phyloP scores from a whole-genome alignment of 2,329 filamentous ascomycete genomes.

The Cladosporium austrohemisphaericum region DNA sequence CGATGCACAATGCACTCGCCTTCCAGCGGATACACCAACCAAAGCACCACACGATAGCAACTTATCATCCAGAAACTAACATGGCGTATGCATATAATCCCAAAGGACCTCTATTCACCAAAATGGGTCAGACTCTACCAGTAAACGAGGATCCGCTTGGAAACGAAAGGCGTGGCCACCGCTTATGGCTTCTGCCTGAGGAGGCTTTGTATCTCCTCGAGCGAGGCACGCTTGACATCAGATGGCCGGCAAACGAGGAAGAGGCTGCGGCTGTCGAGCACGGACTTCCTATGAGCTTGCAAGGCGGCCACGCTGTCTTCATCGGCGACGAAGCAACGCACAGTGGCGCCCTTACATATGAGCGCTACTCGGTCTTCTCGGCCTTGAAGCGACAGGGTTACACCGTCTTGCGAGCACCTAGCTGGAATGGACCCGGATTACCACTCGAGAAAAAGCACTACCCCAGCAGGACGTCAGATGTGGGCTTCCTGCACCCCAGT shows the following conservation, averaged over 20 bases:
- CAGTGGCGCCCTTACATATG: slow-evolving; percentile 55
- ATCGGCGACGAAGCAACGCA: slow-evolving; percentile 64
- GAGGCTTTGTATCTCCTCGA: slow-evolving; percentile 89
- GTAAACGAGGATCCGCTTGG: slow-evolving; percentile 47
- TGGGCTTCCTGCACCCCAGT: slow-evolving; percentile 31
- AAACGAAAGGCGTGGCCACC: slow-evolving; percentile 25
- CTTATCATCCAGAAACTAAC: slow-evolving; percentile 65
- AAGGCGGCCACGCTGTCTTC: slow-evolving; percentile 83
- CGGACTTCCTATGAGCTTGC: slow-evolving; percentile 81
- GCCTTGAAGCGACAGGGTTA: slow-evolving; percentile 81
- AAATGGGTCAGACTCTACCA: slow-evolving; percentile 66
- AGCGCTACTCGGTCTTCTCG: slow-evolving; percentile 84
- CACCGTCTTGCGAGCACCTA: slow-evolving; percentile 68
- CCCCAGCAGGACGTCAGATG: slow-evolving; percentile 29
- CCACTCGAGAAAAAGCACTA: slow-evolving; percentile 23
- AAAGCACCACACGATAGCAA: slow-evolving; percentile 63
- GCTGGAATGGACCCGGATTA: slow-evolving; percentile 29
- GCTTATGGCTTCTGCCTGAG: slow-evolving; percentile 80
- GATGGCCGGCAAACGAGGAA: slow-evolving; percentile 61
- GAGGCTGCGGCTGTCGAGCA: slow-evolving; percentile 49
- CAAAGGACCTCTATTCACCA: slow-evolving; percentile 68
- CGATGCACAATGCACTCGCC: slow-evolving; percentile 83
- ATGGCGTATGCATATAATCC: slow-evolving; percentile 63
- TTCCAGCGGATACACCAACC: slow-evolving; percentile 71
- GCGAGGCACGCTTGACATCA: slow-evolving; percentile 78